Percentiles rank a stretch among this genome's conserved stretches.
phyloP scores from a whole-genome alignment of 768 basidiomycete genomes.

The Strobilomyces dryophilus region DNA sequence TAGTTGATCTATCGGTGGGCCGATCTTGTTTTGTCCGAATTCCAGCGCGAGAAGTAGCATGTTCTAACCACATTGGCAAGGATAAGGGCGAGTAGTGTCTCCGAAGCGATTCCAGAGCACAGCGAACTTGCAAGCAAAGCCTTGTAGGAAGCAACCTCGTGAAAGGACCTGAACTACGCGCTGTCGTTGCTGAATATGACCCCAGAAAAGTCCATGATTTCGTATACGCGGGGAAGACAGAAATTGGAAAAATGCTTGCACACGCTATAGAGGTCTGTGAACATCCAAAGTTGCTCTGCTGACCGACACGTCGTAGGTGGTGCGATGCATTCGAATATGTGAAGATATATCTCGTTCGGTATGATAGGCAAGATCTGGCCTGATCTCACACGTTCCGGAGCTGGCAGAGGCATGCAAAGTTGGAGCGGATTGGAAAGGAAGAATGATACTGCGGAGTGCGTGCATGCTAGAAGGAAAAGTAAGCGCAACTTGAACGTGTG shows the following conservation, averaged over 20 bases:
- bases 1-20: no score
- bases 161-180: no score
- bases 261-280: conserved; percentile 33
- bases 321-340: conserved; percentile 35
- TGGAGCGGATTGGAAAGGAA: no score
- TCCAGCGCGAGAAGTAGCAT: no score
- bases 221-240: conserved; percentile 39
- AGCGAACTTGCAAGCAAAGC: not conserved
- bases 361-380: conserved; percentile 24
- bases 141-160: not conserved
- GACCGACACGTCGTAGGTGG: conserved; percentile 12
- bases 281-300: conserved; percentile 7
- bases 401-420: conserved; percentile 14
- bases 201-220: conserved; percentile 23
- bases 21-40: no score
- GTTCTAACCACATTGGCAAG: no score
- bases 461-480: no score
- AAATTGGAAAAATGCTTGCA: conserved; percentile 42
- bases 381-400: conserved; percentile 20
- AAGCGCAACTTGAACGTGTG: no score
- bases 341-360: conserved; percentile 41
- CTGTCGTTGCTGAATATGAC: not conserved
- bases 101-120: not conserved
- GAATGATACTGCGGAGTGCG: no score
- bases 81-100: not conserved